These are phyloP conservation scores for Fusarium sp. DNA, from an alignment of 2,329 filamentous ascomycete genomes.

Conservation along the genomic window DNA sequence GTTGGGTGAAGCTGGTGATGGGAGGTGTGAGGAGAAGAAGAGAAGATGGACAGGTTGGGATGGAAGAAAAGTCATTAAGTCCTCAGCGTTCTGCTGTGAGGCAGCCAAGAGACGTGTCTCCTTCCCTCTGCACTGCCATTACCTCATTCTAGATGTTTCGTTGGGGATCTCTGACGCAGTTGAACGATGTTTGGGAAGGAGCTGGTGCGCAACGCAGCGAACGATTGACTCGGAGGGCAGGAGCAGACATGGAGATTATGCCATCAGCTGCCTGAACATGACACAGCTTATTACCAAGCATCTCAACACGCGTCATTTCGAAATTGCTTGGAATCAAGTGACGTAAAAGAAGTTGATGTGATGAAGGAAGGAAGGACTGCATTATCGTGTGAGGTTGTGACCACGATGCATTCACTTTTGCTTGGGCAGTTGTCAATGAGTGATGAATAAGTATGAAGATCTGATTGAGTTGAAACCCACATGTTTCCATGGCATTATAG, in stretches of 20 bases:
- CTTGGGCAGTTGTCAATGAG: background rate
- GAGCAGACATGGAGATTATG: background rate
- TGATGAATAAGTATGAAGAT: background rate
- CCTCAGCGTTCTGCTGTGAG: background rate
- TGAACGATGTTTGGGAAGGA: slow-evolving; percentile 10
- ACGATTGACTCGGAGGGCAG: background rate
- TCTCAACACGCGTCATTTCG: background rate
- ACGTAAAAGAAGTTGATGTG: background rate
- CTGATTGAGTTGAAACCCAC: background rate
- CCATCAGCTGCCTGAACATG: background rate
- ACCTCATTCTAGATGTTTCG: background rate
- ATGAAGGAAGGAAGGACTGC: background rate
- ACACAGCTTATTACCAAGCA: no score
- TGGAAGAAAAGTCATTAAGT: background rate
- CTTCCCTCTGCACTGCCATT: background rate
- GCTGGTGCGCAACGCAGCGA: background rate
- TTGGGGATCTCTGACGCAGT: slow-evolving; percentile 8
- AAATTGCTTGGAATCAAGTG: background rate
- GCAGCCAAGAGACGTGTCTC: background rate
- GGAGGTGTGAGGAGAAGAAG: slow-evolving; percentile 5
- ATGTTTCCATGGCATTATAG: background rate
- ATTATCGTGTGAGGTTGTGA: background rate
- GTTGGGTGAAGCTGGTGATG: slow-evolving; percentile 7
- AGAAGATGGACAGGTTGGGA: background rate
- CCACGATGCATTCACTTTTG: background rate